These are phyloP conservation scores for Wickerhamomyces ciferrii DNA, from an alignment of 805 yeast species.

Conservation along the genomic window DNA sequence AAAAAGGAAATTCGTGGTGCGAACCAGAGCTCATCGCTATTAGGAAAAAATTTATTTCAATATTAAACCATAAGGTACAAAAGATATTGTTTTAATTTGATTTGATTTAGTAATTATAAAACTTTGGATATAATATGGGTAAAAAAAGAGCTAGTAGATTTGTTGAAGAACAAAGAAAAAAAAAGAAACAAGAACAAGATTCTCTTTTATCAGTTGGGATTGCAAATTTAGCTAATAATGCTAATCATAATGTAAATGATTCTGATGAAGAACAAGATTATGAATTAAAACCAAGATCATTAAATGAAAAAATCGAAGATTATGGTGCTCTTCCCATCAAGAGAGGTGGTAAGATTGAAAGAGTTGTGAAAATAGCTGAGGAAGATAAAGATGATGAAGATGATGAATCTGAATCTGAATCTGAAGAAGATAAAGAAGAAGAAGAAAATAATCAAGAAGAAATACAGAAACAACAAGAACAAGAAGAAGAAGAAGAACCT, in stretches of 20 bases:
- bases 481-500: constrained; percentile 7
- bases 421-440: constrained; percentile 22
- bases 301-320: constrained; percentile 36
- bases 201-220: constrained; percentile 17
- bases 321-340: constrained; percentile 81
- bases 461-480: not conserved
- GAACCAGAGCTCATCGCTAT: not conserved
- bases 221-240: constrained; percentile 14
- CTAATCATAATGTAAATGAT: constrained; percentile 3
- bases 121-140: too few relatives aligned
- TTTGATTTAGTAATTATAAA: too few relatives aligned
- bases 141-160: constrained; percentile 31
- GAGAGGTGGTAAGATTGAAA: constrained; percentile 66
- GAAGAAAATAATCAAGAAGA: constrained; percentile 25
- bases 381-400: constrained; percentile 12
- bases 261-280: constrained; percentile 66
- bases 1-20: not conserved
- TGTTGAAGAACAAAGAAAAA: constrained; percentile 25
- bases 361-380: constrained; percentile 42
- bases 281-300: constrained; percentile 64
- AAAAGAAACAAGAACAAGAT: constrained; percentile 18
- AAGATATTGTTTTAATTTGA: not conserved
- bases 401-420: constrained; percentile 13
- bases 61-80: too few relatives aligned
- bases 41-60: not conserved